Conservation (phyloP, 768 basidiomycete species). For the Pleurotus salmoneostramineus region DNA sequence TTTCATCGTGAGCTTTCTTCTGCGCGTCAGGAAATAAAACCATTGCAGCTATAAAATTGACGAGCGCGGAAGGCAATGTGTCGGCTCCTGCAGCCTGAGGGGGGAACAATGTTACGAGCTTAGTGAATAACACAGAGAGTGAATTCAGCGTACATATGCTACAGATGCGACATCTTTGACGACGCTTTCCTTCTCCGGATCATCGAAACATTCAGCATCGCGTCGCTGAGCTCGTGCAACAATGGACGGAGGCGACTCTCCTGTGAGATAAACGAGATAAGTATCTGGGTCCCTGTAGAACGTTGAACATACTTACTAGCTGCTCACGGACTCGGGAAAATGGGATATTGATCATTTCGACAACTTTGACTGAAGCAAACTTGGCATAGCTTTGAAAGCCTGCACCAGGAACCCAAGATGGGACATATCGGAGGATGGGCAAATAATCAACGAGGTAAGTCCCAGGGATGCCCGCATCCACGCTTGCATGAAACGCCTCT, state of each 20-base stretch:
- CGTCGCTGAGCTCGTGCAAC: too few relatives aligned
- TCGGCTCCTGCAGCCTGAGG: conserved; percentile 20
- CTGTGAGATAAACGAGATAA: too few relatives aligned
- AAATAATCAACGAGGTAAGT: conserved; percentile 28
- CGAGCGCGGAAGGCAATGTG: conserved; percentile 20
- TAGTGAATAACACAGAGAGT: background rate
- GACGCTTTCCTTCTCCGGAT: too few relatives aligned
- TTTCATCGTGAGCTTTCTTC: conserved; percentile 23
- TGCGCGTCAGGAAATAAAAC: conserved; percentile 23
- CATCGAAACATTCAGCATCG: too few relatives aligned
- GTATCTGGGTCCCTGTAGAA: too few relatives aligned
- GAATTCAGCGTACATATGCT: too few relatives aligned
- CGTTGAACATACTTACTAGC: too few relatives aligned
- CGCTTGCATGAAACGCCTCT: conserved; percentile 19
- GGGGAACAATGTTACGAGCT: too few relatives aligned
- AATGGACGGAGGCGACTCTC: too few relatives aligned
- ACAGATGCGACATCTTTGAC: too few relatives aligned
- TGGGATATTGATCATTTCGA: too few relatives aligned
- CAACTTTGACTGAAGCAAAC: background rate
- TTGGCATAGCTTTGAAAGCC: conserved; percentile 29
- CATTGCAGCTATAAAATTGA: conserved; percentile 24
- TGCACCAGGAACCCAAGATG: conserved; percentile 30
- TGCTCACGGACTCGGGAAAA: too few relatives aligned
- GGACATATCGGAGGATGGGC: conserved; percentile 27
- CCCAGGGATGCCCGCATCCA: conserved; percentile 21